Evolutionary conservation across 192 early-diverging fungal species (phyloP), one percentile per base, ranked within the genome.

Genomic region (Geosiphon pyriformis): DNA sequence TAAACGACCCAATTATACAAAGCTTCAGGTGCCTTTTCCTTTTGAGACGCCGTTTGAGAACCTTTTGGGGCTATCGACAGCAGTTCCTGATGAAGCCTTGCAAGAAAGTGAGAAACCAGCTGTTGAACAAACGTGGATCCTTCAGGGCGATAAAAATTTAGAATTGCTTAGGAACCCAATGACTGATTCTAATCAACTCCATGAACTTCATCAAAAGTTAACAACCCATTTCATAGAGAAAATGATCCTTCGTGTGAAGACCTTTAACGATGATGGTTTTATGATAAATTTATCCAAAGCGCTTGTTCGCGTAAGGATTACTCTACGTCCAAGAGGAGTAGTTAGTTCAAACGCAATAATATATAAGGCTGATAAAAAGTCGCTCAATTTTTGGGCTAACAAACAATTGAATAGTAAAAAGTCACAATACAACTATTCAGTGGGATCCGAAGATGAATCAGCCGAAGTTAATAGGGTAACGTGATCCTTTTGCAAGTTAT

Each of bases 1-100:
- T 4, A 96, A 98, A 69, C 78, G 92, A 31, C 67, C 83, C 53
- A 95, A 96, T 76, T 98, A 87, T 69, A 70, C 67, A 31, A 90
- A 92, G 67, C 51, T 88, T 29, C 81, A 83, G 17, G 74, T 90
- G 1, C 53, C 75, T 35, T 67, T 79, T 54, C 92, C 93, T 10
- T 98, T 95, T 68, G 79, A 73, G 25, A 76, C 88, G 37, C 74
- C 85, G 10, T 93, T 92, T 80, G 64, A 70, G 31, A 59, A 59
- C 17, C 68, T 84, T 56, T 51, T 83, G 23, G 75, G 68, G 4
- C 60, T 74, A 37, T n/a, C 4, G 12, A 59, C 20, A 32, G 64
- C 57, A 59, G n/a, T 18, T 11, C 37, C 30, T 12, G 37, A 52
- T 29, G 30, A n/a, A 32, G 34, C n/a, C 22, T 0, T 29, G 30